Conservation (phyloP, 306 rosid genomes). For the Cyamopsis tetragonoloba region DNA sequence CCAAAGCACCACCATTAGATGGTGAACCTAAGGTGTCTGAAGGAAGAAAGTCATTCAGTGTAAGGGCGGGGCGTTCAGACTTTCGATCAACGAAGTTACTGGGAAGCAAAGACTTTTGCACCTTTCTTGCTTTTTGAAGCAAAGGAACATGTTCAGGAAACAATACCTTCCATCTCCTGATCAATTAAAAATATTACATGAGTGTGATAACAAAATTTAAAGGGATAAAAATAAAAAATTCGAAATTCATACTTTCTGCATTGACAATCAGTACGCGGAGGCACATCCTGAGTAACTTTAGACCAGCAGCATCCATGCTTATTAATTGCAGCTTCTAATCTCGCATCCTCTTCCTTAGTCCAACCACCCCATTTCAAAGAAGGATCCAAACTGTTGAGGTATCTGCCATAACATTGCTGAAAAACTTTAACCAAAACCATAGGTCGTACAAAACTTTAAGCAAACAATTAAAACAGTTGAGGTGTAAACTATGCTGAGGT, state of each 20-base stretch:
- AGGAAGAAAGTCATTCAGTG: slow-evolving; percentile 62
- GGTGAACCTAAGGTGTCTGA: slow-evolving; percentile 26
- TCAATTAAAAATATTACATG: slow-evolving; percentile 11
- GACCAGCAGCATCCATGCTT: slow-evolving; percentile 87
- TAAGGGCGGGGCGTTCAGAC: slow-evolving; percentile 76
- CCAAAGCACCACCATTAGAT: slow-evolving; percentile 20
- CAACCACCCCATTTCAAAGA: slow-evolving; percentile 69
- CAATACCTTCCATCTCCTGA: slow-evolving; percentile 84
- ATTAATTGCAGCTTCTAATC: slow-evolving; percentile 60
- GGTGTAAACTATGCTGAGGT: slow-evolving; percentile 4
- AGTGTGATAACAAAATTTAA: not conserved
- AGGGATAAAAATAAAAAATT: not conserved
- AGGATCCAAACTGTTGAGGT: slow-evolving; percentile 79
- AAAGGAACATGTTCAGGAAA: slow-evolving; percentile 62
- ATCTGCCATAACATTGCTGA: slow-evolving; percentile 52
- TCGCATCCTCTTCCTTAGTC: slow-evolving; percentile 84
- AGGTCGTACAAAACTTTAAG: slow-evolving; percentile 8
- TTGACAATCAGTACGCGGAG: slow-evolving; percentile 84
- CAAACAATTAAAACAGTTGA: not conserved
- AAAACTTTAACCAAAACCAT: slow-evolving; percentile 21
- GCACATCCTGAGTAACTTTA: slow-evolving; percentile 79
- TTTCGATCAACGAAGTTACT: slow-evolving; percentile 87
- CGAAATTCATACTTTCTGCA: slow-evolving; percentile 75
- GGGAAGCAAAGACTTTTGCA: slow-evolving; percentile 49
- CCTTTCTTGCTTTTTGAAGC: slow-evolving; percentile 71